A percentile compares a stretch with the other conserved stretches of the same genome.
Conservation (phyloP, 1,284 basidiomycete species). For the Apiotrichum domesticum region DNA sequence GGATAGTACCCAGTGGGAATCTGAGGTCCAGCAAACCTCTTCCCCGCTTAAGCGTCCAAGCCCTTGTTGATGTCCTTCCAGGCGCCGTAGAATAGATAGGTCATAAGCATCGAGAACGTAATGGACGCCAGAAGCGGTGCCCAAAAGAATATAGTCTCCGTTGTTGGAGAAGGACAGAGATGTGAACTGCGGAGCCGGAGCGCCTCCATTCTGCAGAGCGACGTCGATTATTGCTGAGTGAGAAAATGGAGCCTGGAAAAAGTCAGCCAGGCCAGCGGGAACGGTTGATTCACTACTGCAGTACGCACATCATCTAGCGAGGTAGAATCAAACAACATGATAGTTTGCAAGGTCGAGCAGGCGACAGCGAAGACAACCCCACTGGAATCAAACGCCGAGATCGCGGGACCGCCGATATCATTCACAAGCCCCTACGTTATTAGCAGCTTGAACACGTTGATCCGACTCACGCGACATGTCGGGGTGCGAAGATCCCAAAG, state of each 20-base stretch:
- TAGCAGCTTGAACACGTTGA: no score
- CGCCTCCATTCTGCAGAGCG: conserved; percentile 56
- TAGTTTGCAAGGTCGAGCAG: conserved; percentile 70
- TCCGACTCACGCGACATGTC: conserved; percentile 55
- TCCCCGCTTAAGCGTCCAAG: conserved; percentile 80
- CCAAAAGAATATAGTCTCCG: conserved; percentile 83
- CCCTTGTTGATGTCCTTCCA: conserved; percentile 68
- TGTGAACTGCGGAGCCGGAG: conserved; percentile 74
- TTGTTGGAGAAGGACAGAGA: conserved; percentile 84
- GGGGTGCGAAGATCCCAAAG: conserved; percentile 88
- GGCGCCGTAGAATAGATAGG: conserved; percentile 69
- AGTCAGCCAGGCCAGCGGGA: no score
- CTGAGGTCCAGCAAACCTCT: conserved; percentile 86
- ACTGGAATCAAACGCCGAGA: conserved; percentile 82
- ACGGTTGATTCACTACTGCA: neutral
- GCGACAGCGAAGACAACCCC: conserved; percentile 91
- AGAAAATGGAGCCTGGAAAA: conserved; percentile 65
- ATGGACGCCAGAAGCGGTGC: conserved; percentile 86
- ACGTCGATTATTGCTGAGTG: conserved; percentile 71
- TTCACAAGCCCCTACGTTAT: conserved; percentile 47
- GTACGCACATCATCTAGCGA: conserved; percentile 69
- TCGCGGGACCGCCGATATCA: conserved; percentile 58
- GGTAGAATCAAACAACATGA: conserved; percentile 80
- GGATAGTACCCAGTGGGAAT: conserved; percentile 74
- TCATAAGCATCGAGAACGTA: conserved; percentile 87